Conservation (phyloP, 441 rosid genomes). For the Daphne laureola region DNA sequence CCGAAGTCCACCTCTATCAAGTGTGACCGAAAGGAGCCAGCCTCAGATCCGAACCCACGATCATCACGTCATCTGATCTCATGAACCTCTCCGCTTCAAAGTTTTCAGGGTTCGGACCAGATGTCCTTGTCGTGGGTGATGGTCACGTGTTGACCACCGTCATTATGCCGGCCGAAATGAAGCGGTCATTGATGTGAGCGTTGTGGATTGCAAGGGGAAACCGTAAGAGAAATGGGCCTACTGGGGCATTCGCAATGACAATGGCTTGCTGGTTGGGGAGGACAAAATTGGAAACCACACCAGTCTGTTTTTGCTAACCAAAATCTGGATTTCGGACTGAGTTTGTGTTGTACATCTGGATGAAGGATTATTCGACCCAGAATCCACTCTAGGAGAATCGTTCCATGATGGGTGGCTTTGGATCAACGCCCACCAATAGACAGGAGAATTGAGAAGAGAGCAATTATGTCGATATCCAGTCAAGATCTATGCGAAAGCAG, state of each 20-base stretch:
- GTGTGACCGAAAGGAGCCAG: conserved; percentile 56
- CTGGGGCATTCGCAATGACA: conserved; percentile 70
- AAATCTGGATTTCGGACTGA: conserved; percentile 31
- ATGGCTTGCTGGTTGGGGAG: conserved; percentile 43
- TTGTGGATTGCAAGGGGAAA: conserved; percentile 53
- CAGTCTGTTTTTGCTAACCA: conserved; percentile 14
- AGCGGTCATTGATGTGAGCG: conserved; percentile 29
- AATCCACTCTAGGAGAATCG: conserved; percentile 69
- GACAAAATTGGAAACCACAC: conserved; percentile 31
- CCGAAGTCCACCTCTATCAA: too few relatives aligned
- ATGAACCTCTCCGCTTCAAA: conserved; percentile 60
- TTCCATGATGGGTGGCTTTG: too few relatives aligned
- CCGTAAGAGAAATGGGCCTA: conserved; percentile 79
- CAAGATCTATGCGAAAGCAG: too few relatives aligned
- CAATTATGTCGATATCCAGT: too few relatives aligned
- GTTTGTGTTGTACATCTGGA: conserved; percentile 53
- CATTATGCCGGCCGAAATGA: conserved; percentile 57
- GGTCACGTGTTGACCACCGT: conserved; percentile 93
- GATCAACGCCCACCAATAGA: too few relatives aligned
- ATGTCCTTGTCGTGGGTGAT: conserved; percentile 53
- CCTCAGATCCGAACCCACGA: conserved; percentile 53
- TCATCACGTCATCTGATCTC: conserved; percentile 31
- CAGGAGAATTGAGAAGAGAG: too few relatives aligned
- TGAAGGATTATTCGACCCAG: conserved; percentile 67
- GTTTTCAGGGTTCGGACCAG: conserved; percentile 44